Evolutionary conservation across 2,329 filamentous ascomycete genomes (phyloP), one percentile per base, ranked within the genome.

Genomic region (Penicillium sclerotigenum): DNA sequence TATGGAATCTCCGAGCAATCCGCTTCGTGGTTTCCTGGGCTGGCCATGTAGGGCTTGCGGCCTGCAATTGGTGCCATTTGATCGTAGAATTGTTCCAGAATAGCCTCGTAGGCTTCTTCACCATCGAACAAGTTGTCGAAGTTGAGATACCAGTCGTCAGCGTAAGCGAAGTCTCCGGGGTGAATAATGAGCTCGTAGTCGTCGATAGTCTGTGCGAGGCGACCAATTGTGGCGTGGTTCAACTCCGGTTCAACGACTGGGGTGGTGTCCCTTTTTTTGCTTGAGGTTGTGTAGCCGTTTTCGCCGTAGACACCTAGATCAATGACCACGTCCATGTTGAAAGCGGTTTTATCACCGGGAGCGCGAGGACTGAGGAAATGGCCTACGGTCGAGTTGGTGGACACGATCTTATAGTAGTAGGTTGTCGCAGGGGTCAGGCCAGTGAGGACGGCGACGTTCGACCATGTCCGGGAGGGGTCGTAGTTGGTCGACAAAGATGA

Each of bases 351-450:
- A 70, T 86, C 82, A 16, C 83, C 83, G 0, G 82, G 73, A 3
- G 70, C 57, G 0, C 83, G 79, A 4, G 81, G 78, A 59, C 80
- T 85, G 47, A 81, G 63, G 68, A 86, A 85, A 37, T 80, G 76
- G 33, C 79, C 76, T 9, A 81, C 71, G 4, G 66, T 81, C 0
- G 82, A 82, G 69, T 85, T 85, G 28, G 75, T 79, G 2, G 81
- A 83, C 9, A 73, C 74, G 47, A 85, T 83, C 71, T 82, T 77
- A 73, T 86, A 86, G 73, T 82, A 85, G 68, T 86, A 86, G 0
- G 76, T 83, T 1, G 81, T 83, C 0, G 78, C 81, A 0, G 83
- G 77, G 0, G 68, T 70, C 20, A 86, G 68, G 7, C 65, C 73
- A 0, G 72, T 71, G 33, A 85, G 67, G 2, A 72, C 73, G 0